Base-by-base conservation (phyloP, 1,139 yeast species). In the Wickerhamomyces sp. region DNA sequence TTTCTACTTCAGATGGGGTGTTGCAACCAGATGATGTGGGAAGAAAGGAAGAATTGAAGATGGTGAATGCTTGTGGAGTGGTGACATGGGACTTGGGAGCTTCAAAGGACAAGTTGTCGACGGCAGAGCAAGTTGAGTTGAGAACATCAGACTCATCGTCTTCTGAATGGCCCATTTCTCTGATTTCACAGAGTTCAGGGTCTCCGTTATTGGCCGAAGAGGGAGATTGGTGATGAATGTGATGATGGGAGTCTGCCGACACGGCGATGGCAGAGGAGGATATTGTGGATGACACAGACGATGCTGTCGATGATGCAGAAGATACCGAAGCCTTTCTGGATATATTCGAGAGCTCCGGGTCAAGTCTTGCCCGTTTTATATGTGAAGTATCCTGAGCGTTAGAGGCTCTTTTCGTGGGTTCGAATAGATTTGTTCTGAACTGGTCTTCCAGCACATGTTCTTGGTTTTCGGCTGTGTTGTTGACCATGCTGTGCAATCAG, bases 361-460 rank as follows among this genome's bases (percentile, higher is more conserved):
- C 62, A 34, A 60, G 48, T 33, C 62, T 46, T 14, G 59, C 62
- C 23, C 64, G 44, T 38, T 58, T 59, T 37, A 54, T 52, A 35
- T 51, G 46, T 8, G 41, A 24, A 2, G 48, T 22, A n/a, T 48
- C 51, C 14, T 44, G 44, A 23, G 35, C 6, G 28, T 40, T 41
- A 34, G 48, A 19, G 33, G 45, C 49, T 29, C 55, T 40, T 33
- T 54, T 49, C 12, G 54, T 39, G 34, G 46, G 47, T 39, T 58
- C 61, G 35, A 57, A 59, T 40, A 58, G 55, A 26, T 52, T 57
- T 16, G 47, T 51, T 37, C 62, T 54, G 46, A 59, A 55, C 39
- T 55, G 54, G 35, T 56, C 59, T 35, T 54, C 59, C 56, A 52
- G 41, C 60, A 56, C 35, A 61, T 57, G 61, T 36, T 60, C 64